Evolutionary conservation across 108 stramenopile species (phyloP), one percentile per base, ranked within the genome.

Genomic region (Nannochloropsis gaditana): DNA sequence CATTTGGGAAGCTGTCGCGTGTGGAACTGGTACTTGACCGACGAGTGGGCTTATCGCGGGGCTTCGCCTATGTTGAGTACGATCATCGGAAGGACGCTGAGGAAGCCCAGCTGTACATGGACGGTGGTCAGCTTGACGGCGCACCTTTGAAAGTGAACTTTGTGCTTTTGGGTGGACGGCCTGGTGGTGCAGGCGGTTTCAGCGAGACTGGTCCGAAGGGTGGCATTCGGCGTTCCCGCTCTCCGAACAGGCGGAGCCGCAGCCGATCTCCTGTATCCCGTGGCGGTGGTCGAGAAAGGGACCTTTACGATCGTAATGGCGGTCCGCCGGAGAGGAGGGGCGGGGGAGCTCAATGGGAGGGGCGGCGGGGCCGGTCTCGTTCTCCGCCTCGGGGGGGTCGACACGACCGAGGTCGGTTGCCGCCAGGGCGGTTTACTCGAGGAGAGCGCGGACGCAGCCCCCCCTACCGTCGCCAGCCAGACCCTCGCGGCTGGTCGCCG

Each of bases 11-110:
- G 5, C 11, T 87, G 43, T 59, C 83, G 9, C 41, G 15, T 5
- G 87, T 87, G 45, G 84, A 84, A 17, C 79, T 87, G 84, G 45
- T n/a, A 11, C 41, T 83, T 9, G 87, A 87, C 83, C 31, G 21
- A 41, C 21, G 21, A n/a, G 50, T 80, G 17, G 84, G 84, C 17
- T 73, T 87, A 21, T 73, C 31, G 6, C 11, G 42, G 6, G 83
- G 83, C 43, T 47, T 21, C 31, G 87, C 87, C 41, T 43, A 41
- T 9, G 50, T 87, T 15, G 59, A 73, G n/a, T 73, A n/a, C 59
- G 59, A 73, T 15, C 59, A 73, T 73, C 59, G 59, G 19, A 73
- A 73, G n/a, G 59, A 73, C 59, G 59, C 59, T n/a, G 59, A 73
- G 59, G 59, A 73, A 73, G 59, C 59, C 59, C 59, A 73, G 59